Base-by-base conservation (phyloP, 352 stramenopile genomes). In the Phytopythium vexans region DNA sequence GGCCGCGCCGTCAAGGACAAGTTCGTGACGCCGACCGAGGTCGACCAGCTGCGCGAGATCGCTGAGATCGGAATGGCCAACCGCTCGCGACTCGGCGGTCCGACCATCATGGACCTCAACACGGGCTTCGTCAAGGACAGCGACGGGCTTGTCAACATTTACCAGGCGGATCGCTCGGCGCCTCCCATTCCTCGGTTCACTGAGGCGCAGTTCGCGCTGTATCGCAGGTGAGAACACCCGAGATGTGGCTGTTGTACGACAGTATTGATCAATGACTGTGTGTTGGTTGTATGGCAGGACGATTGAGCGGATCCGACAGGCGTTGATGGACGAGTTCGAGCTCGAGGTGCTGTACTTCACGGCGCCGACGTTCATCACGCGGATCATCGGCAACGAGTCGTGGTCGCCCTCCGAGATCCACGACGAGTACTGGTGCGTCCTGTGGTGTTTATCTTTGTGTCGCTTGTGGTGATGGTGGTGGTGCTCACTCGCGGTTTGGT, bases 61-160 rank as follows among this genome's bases (percentile, higher is more conserved):
- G 86, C 87, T 0, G 81, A 95, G 60, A 75, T 78, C 33, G 88
- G 86, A 31, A 96, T 96, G 88, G 53, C 71, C 39, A 82, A 81
- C 55, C 81, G 80, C 51, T 86, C 75, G 32, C 58, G 59, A 34
- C 68, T 86, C 21, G 86, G 83, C 11, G 91, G 91, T 0, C 91
- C 91, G 9, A 96, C 89, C 36, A 97, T 97, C 67, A 89, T 97
- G 77, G 90, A 97, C 65, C 76, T 94, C 49, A 96, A 97, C 67
- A 88, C 77, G 47, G 86, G 89, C 14, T 96, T 83, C 55, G 85
- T 94, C 57, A 95, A 88, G 51, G 80, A 96, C 54, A 85, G 72
- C 36, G 66, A 89, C 38, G 85, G 88, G 4, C 68, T 97, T n/a
- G 69, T 88, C n/a, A 96, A 95, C 68, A 88, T 97, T 33, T 97